These are phyloP conservation scores for Coemansia sp. DNA, from an alignment of 192 early-diverging fungal species.

Conservation along the genomic window DNA sequence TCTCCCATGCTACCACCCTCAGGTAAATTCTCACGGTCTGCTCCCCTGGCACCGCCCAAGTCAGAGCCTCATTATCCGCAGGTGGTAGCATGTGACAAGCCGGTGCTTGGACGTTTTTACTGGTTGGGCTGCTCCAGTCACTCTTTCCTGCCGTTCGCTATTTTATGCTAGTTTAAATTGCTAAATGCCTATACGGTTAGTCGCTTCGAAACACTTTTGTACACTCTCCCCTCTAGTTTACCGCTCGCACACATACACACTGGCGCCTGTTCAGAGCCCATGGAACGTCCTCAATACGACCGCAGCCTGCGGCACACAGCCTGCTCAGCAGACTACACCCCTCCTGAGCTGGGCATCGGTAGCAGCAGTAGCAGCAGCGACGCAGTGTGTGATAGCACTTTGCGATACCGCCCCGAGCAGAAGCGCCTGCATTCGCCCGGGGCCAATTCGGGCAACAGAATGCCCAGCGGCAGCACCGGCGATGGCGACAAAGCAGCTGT, in stretches of 20 bases:
- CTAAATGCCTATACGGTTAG: background rate
- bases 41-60: background rate
- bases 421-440: constrained; percentile 5
- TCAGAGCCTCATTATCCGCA: background rate
- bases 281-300: constrained; percentile 19
- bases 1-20: constrained; percentile 1
- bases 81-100: constrained; percentile 10
- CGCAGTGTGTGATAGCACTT: background rate
- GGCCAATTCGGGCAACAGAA: background rate
- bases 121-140: background rate
- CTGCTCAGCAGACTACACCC: background rate
- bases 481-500: background rate
- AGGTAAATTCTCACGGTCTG: constrained; percentile 6
- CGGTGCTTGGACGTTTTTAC: background rate
- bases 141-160: background rate
- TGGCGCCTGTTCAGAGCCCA: background rate
- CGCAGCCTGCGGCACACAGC: constrained; percentile 15
- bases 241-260: constrained; percentile 2
- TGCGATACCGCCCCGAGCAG: background rate
- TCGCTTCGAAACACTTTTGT: background rate
- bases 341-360: constrained; percentile 7
- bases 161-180: background rate
- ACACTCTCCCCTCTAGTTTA: background rate
- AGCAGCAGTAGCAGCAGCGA: constrained; percentile 7
- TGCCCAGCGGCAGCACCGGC: background rate